phyloP scores from a whole-genome alignment of 139 green algal species.

The Chlamydomonas sphaeroides region DNA sequence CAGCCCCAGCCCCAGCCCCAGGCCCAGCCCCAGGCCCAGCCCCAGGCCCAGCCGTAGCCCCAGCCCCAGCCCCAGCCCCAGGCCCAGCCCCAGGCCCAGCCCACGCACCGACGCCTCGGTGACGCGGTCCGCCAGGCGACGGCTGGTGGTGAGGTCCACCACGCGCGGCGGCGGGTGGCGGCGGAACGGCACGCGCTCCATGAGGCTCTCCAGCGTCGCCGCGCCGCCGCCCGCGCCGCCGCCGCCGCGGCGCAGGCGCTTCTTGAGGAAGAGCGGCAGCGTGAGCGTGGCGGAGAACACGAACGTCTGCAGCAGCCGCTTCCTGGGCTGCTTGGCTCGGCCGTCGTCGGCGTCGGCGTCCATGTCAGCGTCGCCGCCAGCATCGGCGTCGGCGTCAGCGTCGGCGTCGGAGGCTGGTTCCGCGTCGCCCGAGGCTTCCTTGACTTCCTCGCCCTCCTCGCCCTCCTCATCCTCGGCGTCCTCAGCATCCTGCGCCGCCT shows the following conservation, averaged over 20 bases:
- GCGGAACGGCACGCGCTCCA: conserved; percentile 81
- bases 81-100: no score
- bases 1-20: no score
- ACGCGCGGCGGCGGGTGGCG: conserved; percentile 55
- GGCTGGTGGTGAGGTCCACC: conserved; percentile 65
- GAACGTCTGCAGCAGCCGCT: conserved; percentile 85
- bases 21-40: no score
- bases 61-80: background rate
- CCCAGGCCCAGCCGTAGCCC: no score
- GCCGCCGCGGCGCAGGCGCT: conserved; percentile 71
- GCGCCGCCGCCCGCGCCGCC: conserved; percentile 71
- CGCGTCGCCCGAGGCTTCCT: background rate
- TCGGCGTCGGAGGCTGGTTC: conserved; percentile 70
- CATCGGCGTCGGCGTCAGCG: background rate
- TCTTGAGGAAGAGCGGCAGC: conserved; percentile 81
- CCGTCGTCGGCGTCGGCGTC: background rate
- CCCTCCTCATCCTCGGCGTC: conserved; percentile 10
- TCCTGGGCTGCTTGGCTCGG: background rate
- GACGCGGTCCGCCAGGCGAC: conserved; percentile 42
- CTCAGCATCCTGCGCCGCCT: conserved; percentile 13
- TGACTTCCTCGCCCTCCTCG: background rate
- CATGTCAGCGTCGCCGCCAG: conserved; percentile 39
- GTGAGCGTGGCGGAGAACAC: conserved; percentile 97
- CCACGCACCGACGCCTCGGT: conserved; percentile 66
- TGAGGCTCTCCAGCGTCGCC: conserved; percentile 77